Evolutionary conservation across 441 rosid species (phyloP).

Genomic region (Gossypium davidsonii): DNA sequence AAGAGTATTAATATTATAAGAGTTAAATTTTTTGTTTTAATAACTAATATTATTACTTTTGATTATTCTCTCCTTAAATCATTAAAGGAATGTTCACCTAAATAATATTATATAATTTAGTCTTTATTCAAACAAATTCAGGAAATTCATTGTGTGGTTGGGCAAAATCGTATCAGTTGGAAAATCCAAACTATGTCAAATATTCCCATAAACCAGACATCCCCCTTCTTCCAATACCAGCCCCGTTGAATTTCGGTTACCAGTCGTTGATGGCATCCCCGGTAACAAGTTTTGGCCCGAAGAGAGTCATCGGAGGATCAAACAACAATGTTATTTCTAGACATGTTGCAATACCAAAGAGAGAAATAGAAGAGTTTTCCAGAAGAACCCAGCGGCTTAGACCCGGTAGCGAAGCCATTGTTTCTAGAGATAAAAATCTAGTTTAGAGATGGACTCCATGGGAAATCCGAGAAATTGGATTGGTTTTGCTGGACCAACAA

Average conservation of each 20-base stretch:
- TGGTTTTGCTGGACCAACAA: constrained; percentile 10
- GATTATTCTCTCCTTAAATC: no score
- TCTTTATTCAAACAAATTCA: no score
- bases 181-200: constrained; percentile 35
- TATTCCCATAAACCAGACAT: constrained; percentile 26
- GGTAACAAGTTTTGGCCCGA: constrained; percentile 28
- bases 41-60: no score
- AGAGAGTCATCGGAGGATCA: constrained; percentile 35
- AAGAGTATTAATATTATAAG: no score
- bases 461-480: constrained; percentile 29
- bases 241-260: constrained; percentile 19
- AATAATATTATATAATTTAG: no score
- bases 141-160: constrained; percentile 22
- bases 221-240: constrained; percentile 32
- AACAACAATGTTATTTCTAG: constrained; percentile 12
- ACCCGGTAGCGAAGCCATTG: constrained; percentile 51
- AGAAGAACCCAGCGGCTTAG: constrained; percentile 15
- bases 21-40: no score
- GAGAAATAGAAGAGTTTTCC: constrained; percentile 35
- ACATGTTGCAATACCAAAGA: constrained; percentile 37
- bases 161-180: constrained; percentile 53
- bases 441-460: constrained; percentile 38
- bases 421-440: constrained; percentile 36
- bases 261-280: not conserved
- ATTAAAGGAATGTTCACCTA: no score